Evolutionary conservation across 2,329 filamentous ascomycete genomes (phyloP).

Genomic region (Didymella arachidicola): DNA sequence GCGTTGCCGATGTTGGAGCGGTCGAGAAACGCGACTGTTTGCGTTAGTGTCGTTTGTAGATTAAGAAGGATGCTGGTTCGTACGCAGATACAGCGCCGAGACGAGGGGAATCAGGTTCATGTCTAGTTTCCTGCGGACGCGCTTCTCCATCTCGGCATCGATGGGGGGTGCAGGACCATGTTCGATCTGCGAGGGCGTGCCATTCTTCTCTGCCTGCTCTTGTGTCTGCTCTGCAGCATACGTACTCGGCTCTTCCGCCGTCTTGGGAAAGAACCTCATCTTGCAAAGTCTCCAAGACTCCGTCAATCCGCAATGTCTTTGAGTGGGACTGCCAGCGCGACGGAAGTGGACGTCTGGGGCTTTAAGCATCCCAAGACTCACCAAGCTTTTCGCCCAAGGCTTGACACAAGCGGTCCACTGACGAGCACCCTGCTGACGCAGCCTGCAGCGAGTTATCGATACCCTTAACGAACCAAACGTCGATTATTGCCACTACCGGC

Average conservation of each 20-base stretch:
- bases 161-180: slow-evolving; percentile 8
- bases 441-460: slow-evolving; percentile 3
- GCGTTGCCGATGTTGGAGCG: slow-evolving; percentile 53
- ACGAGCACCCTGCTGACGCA: slow-evolving; percentile 3
- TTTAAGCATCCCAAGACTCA: slow-evolving; percentile 12
- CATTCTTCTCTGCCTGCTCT: slow-evolving; percentile 4
- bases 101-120: slow-evolving; percentile 44
- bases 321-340: neutral
- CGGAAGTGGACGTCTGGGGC: neutral
- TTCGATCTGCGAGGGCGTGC: slow-evolving; percentile 15
- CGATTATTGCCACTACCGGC: neutral
- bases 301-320: neutral
- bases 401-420: slow-evolving; percentile 1
- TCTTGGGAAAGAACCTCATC: slow-evolving; percentile 3
- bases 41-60: neutral
- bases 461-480: neutral
- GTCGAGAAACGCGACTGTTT: slow-evolving; percentile 38
- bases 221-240: neutral
- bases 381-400: neutral
- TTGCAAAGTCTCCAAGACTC: neutral
- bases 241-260: neutral
- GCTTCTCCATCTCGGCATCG: slow-evolving; percentile 36
- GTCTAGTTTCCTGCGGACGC: slow-evolving; percentile 42
- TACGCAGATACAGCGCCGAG: slow-evolving; percentile 44
- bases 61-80: slow-evolving; percentile 15